Percentiles rank a stretch among this genome's conserved stretches.
Conservation (phyloP, 1,284 basidiomycete species). For the Ceratobasidium sp. region DNA sequence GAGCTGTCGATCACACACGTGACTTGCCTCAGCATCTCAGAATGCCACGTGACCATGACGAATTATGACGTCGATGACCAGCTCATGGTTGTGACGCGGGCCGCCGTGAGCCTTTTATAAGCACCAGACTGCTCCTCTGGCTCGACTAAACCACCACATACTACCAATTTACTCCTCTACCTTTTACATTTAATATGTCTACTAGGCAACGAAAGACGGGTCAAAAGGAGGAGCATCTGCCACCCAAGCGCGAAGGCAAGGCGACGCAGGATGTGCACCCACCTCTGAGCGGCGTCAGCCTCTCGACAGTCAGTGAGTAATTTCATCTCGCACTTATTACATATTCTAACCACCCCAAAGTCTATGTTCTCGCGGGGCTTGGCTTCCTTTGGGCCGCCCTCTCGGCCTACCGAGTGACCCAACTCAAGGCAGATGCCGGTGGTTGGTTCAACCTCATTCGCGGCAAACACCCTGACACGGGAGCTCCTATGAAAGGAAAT, state of each 20-base stretch:
- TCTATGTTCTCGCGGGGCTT: conserved; percentile 41
- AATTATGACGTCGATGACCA: background rate
- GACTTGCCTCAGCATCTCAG: background rate
- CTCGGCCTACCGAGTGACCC: conserved; percentile 45
- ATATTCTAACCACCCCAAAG: conserved; percentile 26
- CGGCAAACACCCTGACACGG: conserved; percentile 43
- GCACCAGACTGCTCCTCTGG: no score
- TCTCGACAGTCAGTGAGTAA: conserved; percentile 22
- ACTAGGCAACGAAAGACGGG: conserved; percentile 30
- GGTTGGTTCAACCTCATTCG: conserved; percentile 46
- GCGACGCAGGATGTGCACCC: conserved; percentile 36
- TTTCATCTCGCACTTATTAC: background rate
- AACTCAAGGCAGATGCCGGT: conserved; percentile 45
- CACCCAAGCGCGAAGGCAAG: conserved; percentile 41
- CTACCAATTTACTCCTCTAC: background rate
- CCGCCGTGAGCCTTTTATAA: no score
- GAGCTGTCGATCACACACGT: conserved; percentile 12
- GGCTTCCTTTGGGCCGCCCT: conserved; percentile 39
- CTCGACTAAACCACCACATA: background rate
- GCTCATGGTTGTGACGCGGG: background rate
- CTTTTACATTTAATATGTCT: background rate
- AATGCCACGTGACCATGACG: conserved; percentile 9
- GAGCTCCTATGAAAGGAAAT: conserved; percentile 36
- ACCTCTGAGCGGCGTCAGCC: conserved; percentile 20
- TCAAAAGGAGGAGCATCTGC: conserved; percentile 26